Base-by-base conservation (phyloP, 140 eudicot species). In the Flaveria floridana region DNA sequence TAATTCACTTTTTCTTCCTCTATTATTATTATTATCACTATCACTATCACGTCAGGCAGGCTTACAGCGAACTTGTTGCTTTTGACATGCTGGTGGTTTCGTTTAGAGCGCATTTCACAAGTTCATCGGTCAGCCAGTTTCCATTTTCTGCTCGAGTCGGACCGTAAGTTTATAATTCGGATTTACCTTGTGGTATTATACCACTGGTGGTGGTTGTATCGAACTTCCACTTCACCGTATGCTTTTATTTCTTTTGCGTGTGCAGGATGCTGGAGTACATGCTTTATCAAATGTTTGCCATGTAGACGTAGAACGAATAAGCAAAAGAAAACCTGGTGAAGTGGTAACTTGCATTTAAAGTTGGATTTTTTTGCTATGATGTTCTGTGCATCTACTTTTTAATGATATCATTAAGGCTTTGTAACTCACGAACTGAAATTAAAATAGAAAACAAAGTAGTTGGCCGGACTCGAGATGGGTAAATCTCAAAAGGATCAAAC, bases 201-300 rank as follows among this genome's bases (percentile, higher is more conserved):
- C 41, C 41, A 6, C 41, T 70, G 28, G 16, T 47, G 51, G 23
- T 15, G 51, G 23, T 15, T 70, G 18, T 50, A 25, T 15, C n/a
- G 42, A 47, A 58, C 8, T 55, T 10, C 10, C 3, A 30, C 37
- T 30, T 30, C 37, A 30, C 37, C 6, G 37, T 30, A 30, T 3
- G 6, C 4, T 30, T 30, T 3, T 53, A 14, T 16, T 53, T 65
- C 21, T 44, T 47, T 63, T 76, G 41, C 81, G 59, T 15, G 44
- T 84, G 73, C 79, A 94, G 99, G 99, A 94, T 81, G 85, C 99
- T 2, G 99, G 99, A 65, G 99, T 94, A 19, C 99, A 94, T 81
- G 99, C 97, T 70, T 76, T 94, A 63, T 88, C 97, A 79, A 94
- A 91, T 85, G 97, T 90, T 46, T 94, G 91, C 68, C 99, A 94